Conservation (phyloP, 257 asterid genomes). For the Solanum chilense region DNA sequence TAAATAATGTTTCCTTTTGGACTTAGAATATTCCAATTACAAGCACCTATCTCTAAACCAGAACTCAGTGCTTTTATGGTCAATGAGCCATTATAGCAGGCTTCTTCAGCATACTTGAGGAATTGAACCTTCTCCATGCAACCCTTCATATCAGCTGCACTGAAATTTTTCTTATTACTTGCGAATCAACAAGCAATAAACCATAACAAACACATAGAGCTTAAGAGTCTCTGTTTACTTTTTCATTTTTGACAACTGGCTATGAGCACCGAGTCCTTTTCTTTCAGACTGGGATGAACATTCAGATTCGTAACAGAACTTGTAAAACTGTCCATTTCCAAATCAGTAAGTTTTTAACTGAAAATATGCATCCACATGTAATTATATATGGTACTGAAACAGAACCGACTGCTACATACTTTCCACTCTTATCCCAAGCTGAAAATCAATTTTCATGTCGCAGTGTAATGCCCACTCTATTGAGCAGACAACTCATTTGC, state of each 20-base stretch:
- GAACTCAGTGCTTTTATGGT: constrained; percentile 63
- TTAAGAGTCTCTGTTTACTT: neutral
- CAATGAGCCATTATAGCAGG: constrained; percentile 72
- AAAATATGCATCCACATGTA: neutral
- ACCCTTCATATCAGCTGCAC: constrained; percentile 89
- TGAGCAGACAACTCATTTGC: neutral
- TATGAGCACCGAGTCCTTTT: neutral
- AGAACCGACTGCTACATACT: neutral
- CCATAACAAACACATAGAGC: neutral
- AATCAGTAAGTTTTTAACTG: neutral
- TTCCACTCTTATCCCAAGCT: neutral
- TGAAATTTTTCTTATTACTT: constrained; percentile 24
- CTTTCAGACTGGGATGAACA: neutral
- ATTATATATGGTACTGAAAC: neutral
- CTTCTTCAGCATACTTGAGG: constrained; percentile 81
- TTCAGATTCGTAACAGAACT: neutral
- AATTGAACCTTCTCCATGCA: constrained; percentile 65
- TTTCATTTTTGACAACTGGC: neutral
- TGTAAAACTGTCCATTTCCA: neutral
- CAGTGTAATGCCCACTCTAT: neutral
- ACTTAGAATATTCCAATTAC: constrained; percentile 65
- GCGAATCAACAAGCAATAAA: neutral
- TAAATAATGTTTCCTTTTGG: constrained; percentile 56
- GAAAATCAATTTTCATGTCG: neutral
- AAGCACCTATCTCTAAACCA: constrained; percentile 87